Base-by-base conservation (phyloP, 257 asterid genomes). In the Henckelia pumila region DNA sequence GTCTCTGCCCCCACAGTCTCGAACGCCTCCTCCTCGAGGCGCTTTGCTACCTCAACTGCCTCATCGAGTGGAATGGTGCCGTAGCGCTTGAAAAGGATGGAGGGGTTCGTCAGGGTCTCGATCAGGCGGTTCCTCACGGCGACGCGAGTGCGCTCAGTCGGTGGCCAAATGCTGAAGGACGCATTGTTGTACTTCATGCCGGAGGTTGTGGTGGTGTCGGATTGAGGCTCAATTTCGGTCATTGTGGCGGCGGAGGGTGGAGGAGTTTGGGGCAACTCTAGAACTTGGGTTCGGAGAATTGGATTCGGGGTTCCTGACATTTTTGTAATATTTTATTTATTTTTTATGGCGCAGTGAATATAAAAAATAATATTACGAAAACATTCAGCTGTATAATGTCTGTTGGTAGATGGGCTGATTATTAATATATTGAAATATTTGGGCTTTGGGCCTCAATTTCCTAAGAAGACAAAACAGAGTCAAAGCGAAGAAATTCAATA, bases 161-260 rank as follows among this genome's bases (percentile, higher is more conserved):
- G 96, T 0, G 98, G 98, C 98, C 96, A 92, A 53, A 89, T 86
- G 91, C 88, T 84, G 86, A 91, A 85, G 61, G 95, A 78, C 40
- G 72, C 9, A 59, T 23, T 73, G 70, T 70, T 16, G 80, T 24
- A 47, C 33, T 67, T 83, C 57, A 30, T 65, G 35, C 68, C 20
- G 60, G 57, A 35, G 21, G 62, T 29, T 28, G 37, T 35, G 17
- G 55, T 33, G 19, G 67, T 64, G 5, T 2, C 29, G 29, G 29
- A 26, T 26, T 26, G 29, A 26, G 29, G 5, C 4, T 5, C 29
- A 26, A 13, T 16, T 63, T 40, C 66, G 68, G n/a, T 44, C 1
- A 64, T 28, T 60, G 76, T 56, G 69, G 76, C n/a, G 72, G 58
- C 57, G n/a, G 75, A 64, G 14, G 52, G 64, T 3, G 63, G 56